Evolutionary conservation across 495 filamentous ascomycete genomes (phyloP).

Genomic region (Lophiotrema nucula): DNA sequence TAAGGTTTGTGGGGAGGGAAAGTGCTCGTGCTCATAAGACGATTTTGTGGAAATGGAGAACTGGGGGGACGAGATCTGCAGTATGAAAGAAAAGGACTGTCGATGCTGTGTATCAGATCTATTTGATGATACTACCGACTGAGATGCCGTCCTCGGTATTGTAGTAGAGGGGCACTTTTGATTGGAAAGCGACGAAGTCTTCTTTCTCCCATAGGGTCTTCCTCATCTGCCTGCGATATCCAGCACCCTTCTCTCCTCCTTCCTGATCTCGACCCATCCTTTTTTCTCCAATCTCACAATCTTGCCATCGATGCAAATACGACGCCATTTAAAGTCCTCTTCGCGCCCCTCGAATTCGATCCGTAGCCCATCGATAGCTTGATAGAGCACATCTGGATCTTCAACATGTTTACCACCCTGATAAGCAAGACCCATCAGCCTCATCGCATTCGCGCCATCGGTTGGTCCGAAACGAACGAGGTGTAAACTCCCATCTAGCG

Average conservation of each 20-base stretch:
- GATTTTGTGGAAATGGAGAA: too few relatives aligned
- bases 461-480: slow-evolving; percentile 72
- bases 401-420: slow-evolving; percentile 68
- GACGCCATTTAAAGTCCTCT: slow-evolving; percentile 66
- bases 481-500: slow-evolving; percentile 64
- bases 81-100: too few relatives aligned
- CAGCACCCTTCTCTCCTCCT: slow-evolving; percentile 36
- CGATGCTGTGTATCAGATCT: too few relatives aligned
- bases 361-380: slow-evolving; percentile 58
- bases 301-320: slow-evolving; percentile 85
- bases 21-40: too few relatives aligned
- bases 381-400: slow-evolving; percentile 62
- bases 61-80: too few relatives aligned
- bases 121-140: too few relatives aligned
- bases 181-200: too few relatives aligned
- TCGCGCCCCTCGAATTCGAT: slow-evolving; percentile 64
- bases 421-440: slow-evolving; percentile 75
- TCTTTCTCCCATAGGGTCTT: too few relatives aligned
- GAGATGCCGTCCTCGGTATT: too few relatives aligned
- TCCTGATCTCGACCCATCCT: slow-evolving; percentile 68
- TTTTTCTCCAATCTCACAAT: slow-evolving; percentile 68
- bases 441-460: slow-evolving; percentile 62
- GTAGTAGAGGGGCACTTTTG: too few relatives aligned
- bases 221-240: slow-evolving; percentile 18
- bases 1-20: too few relatives aligned